Conservation (phyloP, 306 rosid genomes). For the Begonia fuchsioides region DNA sequence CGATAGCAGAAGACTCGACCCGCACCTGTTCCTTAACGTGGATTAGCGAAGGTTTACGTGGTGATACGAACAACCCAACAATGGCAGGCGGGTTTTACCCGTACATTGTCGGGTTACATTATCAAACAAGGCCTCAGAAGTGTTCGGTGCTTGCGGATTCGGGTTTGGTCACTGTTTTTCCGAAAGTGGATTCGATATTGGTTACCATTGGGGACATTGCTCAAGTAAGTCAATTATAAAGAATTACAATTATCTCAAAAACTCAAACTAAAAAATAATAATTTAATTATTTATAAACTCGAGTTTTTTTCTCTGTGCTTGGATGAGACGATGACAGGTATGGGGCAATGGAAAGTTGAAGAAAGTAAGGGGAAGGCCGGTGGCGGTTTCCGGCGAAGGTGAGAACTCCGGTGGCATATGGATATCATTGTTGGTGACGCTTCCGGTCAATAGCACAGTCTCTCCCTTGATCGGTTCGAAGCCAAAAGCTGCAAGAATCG, state of each 20-base stretch:
- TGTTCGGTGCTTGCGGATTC: conserved; percentile 52
- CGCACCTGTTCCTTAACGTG: conserved; percentile 38
- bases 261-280: too few relatives aligned
- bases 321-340: conserved; percentile 22
- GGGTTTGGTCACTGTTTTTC: conserved; percentile 56
- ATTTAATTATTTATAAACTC: neutral
- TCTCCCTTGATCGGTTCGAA: conserved; percentile 30
- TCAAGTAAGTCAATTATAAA: conserved; percentile 35
- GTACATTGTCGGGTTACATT: conserved; percentile 49
- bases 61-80: conserved; percentile 3
- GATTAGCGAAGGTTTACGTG: conserved; percentile 29
- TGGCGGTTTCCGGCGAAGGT: conserved; percentile 17
- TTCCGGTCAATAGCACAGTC: conserved; percentile 42
- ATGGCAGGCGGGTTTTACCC: conserved; percentile 53
- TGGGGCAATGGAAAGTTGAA: conserved; percentile 82
- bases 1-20: conserved; percentile 20
- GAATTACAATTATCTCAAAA: too few relatives aligned
- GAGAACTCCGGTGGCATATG: conserved; percentile 27
- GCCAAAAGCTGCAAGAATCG: neutral
- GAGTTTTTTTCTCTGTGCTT: neutral
- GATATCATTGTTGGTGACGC: conserved; percentile 59
- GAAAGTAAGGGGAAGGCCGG: conserved; percentile 77
- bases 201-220: conserved; percentile 77
- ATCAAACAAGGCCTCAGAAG: conserved; percentile 47
- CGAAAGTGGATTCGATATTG: conserved; percentile 50